Evolutionary conservation across 352 stramenopile genomes (phyloP).

Genomic region (Thalassiosira livingstoniorum): DNA sequence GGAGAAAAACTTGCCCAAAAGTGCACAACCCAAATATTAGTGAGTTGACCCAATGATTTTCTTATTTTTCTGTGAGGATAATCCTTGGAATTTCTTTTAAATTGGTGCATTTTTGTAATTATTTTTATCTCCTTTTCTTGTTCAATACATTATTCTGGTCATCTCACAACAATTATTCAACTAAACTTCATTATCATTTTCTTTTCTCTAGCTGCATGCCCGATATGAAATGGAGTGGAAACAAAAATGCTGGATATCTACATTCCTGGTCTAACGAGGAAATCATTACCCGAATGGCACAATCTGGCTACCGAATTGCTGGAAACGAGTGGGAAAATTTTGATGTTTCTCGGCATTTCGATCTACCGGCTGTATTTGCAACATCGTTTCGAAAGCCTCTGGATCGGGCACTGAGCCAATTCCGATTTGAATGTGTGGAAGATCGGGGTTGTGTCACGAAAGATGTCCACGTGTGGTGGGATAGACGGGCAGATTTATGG

Average conservation of each 20-base stretch:
- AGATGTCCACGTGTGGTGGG: slow-evolving; percentile 74
- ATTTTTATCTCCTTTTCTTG: no score
- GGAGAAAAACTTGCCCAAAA: slow-evolving; percentile 70
- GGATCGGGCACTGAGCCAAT: slow-evolving; percentile 79
- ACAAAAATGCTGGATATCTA: slow-evolving; percentile 73
- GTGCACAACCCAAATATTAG: slow-evolving; percentile 74
- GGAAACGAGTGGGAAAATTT: slow-evolving; percentile 84
- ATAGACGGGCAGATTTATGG: slow-evolving; percentile 67
- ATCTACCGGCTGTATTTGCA: slow-evolving; percentile 76
- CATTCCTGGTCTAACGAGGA: slow-evolving; percentile 69
- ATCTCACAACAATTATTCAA: no score
- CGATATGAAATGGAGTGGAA: slow-evolving; percentile 68
- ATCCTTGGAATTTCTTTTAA: no score
- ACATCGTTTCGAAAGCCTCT: slow-evolving; percentile 80
- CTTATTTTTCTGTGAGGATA: no score
- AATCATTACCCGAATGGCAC: slow-evolving; percentile 63
- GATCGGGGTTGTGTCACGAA: slow-evolving; percentile 75
- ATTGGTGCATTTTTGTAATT: no score
- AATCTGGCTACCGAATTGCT: slow-evolving; percentile 59
- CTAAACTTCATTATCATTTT: no score
- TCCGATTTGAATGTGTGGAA: slow-evolving; percentile 84
- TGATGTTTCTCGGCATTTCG: slow-evolving; percentile 69
- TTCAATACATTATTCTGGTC: no score
- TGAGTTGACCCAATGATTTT: no score
- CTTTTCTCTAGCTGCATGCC: slow-evolving; percentile 80